Percentiles rank a stretch among this genome's conserved stretches.
Conservation (phyloP, 805 yeast species). For the Wickerhamiella alocasiicola region DNA sequence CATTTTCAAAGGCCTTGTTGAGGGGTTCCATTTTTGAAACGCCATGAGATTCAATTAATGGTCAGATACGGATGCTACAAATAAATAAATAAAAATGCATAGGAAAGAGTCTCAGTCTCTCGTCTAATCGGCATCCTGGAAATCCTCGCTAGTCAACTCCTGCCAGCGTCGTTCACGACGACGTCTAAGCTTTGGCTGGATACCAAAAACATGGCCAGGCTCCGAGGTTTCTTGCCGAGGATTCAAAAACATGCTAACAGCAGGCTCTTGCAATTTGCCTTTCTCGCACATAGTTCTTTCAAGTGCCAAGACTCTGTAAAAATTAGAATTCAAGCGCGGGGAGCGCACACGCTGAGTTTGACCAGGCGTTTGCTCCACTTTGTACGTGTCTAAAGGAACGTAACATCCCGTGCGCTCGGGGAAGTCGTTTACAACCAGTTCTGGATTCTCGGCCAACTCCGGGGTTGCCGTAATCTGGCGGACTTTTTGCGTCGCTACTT, state of each 20-base stretch:
- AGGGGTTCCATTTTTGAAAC: neutral
- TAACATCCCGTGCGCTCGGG: slow-evolving; percentile 6
- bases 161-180: slow-evolving; percentile 10
- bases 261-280: slow-evolving; percentile 22
- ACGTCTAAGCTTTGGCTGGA: slow-evolving; percentile 3
- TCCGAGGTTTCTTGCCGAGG: slow-evolving; percentile 1
- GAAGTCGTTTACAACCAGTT: neutral
- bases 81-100: slow-evolving; percentile 3
- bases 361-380: slow-evolving; percentile 23
- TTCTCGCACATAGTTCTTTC: slow-evolving; percentile 26
- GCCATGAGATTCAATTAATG: neutral
- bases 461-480: neutral
- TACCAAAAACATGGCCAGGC: slow-evolving; percentile 7
- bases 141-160: neutral
- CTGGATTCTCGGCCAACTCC: neutral
- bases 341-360: slow-evolving; percentile 25
- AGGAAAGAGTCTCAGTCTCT: neutral
- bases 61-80: slow-evolving; percentile 12
- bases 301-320: slow-evolving; percentile 26
- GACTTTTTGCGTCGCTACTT: neutral
- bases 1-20: neutral
- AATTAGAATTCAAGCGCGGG: slow-evolving; percentile 26
- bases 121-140: slow-evolving; percentile 22
- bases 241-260: slow-evolving; percentile 8
- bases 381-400: slow-evolving; percentile 19